Percentiles rank a stretch among this genome's conserved stretches.
These are phyloP conservation scores for Sugiyamaella grinbergsii DNA, from an alignment of 1,139 yeast species.

Conservation along the genomic window DNA sequence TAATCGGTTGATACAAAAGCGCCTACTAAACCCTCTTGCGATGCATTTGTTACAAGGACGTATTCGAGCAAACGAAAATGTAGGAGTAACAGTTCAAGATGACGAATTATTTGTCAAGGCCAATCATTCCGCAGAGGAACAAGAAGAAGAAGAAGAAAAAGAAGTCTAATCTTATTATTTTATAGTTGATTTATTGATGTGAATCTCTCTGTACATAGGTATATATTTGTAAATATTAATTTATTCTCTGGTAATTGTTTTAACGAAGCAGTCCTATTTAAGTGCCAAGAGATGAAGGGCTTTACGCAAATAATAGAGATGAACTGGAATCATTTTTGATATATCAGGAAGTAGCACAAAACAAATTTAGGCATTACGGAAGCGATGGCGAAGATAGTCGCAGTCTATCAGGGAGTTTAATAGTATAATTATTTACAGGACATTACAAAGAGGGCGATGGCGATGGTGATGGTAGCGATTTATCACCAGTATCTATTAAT, in stretches of 20 bases:
- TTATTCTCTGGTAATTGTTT: too few relatives aligned
- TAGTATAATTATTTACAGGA: slow-evolving; percentile 6
- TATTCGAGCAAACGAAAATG: slow-evolving; percentile 68
- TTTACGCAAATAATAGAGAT: too few relatives aligned
- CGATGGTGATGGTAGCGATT: slow-evolving; percentile 22
- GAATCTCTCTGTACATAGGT: not conserved
- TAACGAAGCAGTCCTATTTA: too few relatives aligned
- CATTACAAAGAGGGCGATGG: slow-evolving; percentile 1
- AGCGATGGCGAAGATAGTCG: too few relatives aligned
- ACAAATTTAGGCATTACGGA: too few relatives aligned
- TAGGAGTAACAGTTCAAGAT: slow-evolving; percentile 48
- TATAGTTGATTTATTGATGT: not conserved
- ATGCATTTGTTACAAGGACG: slow-evolving; percentile 76
- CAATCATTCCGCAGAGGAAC: slow-evolving; percentile 47
- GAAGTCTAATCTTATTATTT: not conserved
- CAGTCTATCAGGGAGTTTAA: not conserved
- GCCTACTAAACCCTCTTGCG: slow-evolving; percentile 84
- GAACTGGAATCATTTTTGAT: too few relatives aligned
- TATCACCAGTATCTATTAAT: slow-evolving; percentile 31
- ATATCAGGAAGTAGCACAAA: too few relatives aligned
- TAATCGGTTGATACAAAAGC: slow-evolving; percentile 83
- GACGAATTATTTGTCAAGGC: slow-evolving; percentile 49
- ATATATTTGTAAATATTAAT: not conserved
- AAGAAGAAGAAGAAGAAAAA: slow-evolving; percentile 18
- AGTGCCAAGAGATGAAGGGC: too few relatives aligned